A percentile compares a stretch with the other conserved stretches of the same genome.
Evolutionary conservation across 768 basidiomycete species (phyloP).

Genomic region (Strobilomyces dryophilus): DNA sequence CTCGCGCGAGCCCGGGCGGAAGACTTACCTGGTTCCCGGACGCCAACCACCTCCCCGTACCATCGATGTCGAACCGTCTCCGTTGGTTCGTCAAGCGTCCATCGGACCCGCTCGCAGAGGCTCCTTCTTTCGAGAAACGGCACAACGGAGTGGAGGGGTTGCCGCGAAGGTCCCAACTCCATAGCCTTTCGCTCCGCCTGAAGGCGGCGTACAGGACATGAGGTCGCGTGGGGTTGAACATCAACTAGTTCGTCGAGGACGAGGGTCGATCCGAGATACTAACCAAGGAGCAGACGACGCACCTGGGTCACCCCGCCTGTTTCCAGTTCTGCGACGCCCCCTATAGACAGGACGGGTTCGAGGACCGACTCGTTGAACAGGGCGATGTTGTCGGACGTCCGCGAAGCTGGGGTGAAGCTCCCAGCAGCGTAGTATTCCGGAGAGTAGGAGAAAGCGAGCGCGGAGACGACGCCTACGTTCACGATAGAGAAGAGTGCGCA

Average conservation of each 20-base stretch:
- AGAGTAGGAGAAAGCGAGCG: conserved; percentile 70
- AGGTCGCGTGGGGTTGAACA: conserved; percentile 71
- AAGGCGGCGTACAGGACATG: conserved; percentile 78
- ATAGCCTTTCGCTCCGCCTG: conserved; percentile 54
- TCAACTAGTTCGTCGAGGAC: conserved; percentile 41
- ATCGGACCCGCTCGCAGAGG: background rate
- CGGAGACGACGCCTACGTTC: conserved; percentile 75
- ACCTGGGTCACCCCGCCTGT: conserved; percentile 49
- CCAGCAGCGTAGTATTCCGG: conserved; percentile 79
- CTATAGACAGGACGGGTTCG: conserved; percentile 58
- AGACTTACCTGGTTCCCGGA: conserved; percentile 63
- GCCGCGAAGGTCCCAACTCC: conserved; percentile 76
- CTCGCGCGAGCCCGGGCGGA: no score
- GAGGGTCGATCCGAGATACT: no score
- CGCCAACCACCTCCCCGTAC: conserved; percentile 57
- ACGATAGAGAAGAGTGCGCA: background rate
- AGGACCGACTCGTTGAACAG: conserved; percentile 61
- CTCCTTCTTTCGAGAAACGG: conserved; percentile 24
- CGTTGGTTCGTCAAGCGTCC: conserved; percentile 65
- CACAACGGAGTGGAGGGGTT: conserved; percentile 43
- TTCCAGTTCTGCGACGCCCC: conserved; percentile 42
- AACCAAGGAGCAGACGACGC: background rate
- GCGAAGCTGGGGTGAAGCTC: conserved; percentile 50
- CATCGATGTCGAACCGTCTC: conserved; percentile 72
- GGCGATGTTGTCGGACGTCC: conserved; percentile 51